Conservation (phyloP, 1,284 basidiomycete genomes). For the Pyrrhoderma lamaoense region DNA sequence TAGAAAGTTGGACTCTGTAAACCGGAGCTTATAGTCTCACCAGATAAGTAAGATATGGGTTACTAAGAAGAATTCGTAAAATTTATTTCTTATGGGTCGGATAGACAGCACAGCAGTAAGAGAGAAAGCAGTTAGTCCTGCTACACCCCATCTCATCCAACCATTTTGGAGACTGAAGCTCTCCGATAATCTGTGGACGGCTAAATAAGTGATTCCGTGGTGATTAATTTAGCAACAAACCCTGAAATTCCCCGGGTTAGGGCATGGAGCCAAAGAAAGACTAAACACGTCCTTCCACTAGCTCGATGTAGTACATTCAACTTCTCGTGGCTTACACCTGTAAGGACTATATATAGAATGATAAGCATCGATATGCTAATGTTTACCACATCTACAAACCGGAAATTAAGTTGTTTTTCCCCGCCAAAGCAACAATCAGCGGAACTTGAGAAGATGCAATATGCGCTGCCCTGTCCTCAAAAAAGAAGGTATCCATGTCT, state of each 20-base stretch:
- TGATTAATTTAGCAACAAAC: constrained; percentile 16
- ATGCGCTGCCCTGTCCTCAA: constrained; percentile 33
- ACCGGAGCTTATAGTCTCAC: constrained; percentile 20
- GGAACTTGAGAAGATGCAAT: constrained; percentile 37
- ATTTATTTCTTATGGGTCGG: constrained; percentile 31
- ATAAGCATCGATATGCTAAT: constrained; percentile 1
- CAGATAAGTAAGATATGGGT: constrained; percentile 37
- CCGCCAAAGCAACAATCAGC: constrained; percentile 38
- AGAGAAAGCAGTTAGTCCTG: constrained; percentile 32
- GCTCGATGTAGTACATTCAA: constrained; percentile 33
- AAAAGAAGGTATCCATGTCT: constrained; percentile 26
- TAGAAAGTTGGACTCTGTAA: background rate
- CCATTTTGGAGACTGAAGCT: constrained; percentile 26
- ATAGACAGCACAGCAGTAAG: constrained; percentile 35
- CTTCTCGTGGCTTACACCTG: constrained; percentile 41
- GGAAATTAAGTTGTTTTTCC: constrained; percentile 42
- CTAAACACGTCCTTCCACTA: constrained; percentile 28
- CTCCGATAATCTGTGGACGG: constrained; percentile 23
- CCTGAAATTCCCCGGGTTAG: constrained; percentile 23
- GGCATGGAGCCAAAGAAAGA: constrained; percentile 32
- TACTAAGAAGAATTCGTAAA: constrained; percentile 43
- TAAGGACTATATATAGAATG: constrained; percentile 28
- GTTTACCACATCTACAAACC: constrained; percentile 23
- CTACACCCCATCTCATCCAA: constrained; percentile 33
- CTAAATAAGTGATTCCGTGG: background rate